These are phyloP conservation scores for Teunomyces lycoperdinae DNA, from an alignment of 805 yeast genomes.

Conservation along the genomic window DNA sequence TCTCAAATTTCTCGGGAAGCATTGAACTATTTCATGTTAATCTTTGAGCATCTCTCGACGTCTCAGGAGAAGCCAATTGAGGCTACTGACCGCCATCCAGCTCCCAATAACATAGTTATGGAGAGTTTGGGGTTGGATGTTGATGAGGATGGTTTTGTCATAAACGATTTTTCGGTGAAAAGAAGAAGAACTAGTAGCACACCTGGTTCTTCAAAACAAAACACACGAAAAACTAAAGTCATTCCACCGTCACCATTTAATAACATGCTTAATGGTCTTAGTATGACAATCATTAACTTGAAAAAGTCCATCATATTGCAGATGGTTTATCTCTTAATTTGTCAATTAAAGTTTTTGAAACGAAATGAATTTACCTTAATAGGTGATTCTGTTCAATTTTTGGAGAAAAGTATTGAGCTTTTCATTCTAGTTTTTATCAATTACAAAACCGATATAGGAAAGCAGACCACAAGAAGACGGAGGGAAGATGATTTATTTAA, in stretches of 20 bases:
- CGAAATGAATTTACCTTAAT: slow-evolving; percentile 17
- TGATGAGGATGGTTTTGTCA: slow-evolving; percentile 45
- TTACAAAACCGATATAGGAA: slow-evolving; percentile 26
- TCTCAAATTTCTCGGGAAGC: slow-evolving; percentile 38
- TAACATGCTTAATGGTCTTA: slow-evolving; percentile 40
- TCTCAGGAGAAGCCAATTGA: slow-evolving; percentile 7
- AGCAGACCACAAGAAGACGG: slow-evolving; percentile 16
- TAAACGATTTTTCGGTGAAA: slow-evolving; percentile 42
- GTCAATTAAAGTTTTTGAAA: slow-evolving; percentile 36
- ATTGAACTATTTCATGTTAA: slow-evolving; percentile 33
- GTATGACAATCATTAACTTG: slow-evolving; percentile 42
- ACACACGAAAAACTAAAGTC: slow-evolving; percentile 19
- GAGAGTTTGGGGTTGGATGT: slow-evolving; percentile 38
- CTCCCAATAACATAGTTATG: slow-evolving; percentile 23
- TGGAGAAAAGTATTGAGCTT: slow-evolving; percentile 27
- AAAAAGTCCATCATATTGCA: slow-evolving; percentile 42
- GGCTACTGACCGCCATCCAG: slow-evolving; percentile 1
- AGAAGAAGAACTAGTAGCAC: slow-evolving; percentile 20
- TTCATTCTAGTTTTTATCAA: slow-evolving; percentile 39
- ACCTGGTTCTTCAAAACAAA: slow-evolving; percentile 3
- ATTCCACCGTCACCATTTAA: slow-evolving; percentile 41
- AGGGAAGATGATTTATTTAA: slow-evolving; percentile 38
- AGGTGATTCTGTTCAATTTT: slow-evolving; percentile 17
- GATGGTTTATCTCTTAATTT: slow-evolving; percentile 40
- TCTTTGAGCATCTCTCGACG: slow-evolving; percentile 29